Percentiles rank a stretch among this genome's conserved stretches.
Conservation (phyloP, 805 yeast genomes). For the Yamadazyma sp. region DNA sequence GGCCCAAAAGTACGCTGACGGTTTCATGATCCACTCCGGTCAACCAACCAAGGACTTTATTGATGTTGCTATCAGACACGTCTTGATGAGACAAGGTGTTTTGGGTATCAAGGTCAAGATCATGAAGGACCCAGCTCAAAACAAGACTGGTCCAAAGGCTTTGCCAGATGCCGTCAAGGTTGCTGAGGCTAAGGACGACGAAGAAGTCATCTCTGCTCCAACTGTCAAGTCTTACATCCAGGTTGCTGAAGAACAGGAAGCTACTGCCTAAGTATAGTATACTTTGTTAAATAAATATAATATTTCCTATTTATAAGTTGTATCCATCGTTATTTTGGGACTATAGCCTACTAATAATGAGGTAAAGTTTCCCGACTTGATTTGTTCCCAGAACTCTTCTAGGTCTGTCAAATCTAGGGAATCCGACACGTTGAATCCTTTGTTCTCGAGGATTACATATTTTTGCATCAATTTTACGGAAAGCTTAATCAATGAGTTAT, state of each 20-base stretch:
- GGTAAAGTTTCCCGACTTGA: not conserved
- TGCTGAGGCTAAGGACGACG: conserved; percentile 92
- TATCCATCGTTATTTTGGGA: too few species aligned
- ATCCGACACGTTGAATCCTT: conserved; percentile 3
- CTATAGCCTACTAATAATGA: too few species aligned
- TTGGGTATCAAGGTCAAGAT: conserved; percentile 99
- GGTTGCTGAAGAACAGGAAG: conserved; percentile 27
- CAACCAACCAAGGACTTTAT: conserved; percentile 99
- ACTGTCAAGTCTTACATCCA: conserved; percentile 71
- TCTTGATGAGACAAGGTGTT: conserved; percentile 99
- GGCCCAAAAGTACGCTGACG: conserved; percentile 99
- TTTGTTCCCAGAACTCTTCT: conserved; percentile 3
- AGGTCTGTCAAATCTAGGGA: conserved; percentile 2
- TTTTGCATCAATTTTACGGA: conserved; percentile 7
- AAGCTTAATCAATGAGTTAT: not conserved
- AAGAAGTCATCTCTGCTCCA: conserved; percentile 72
- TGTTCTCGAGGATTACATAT: conserved; percentile 1
- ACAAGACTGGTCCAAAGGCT: conserved; percentile 82
- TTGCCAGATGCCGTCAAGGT: conserved; percentile 95
- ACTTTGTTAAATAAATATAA: conserved; percentile 2
- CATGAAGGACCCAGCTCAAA: conserved; percentile 96
- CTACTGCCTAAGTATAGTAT: conserved; percentile 9
- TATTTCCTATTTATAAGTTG: conserved; percentile 1
- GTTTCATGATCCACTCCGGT: conserved; percentile 99
- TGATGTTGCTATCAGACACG: conserved; percentile 99